Conservation (phyloP, 768 basidiomycete genomes). For the Agaricus sinodeliciosus region DNA sequence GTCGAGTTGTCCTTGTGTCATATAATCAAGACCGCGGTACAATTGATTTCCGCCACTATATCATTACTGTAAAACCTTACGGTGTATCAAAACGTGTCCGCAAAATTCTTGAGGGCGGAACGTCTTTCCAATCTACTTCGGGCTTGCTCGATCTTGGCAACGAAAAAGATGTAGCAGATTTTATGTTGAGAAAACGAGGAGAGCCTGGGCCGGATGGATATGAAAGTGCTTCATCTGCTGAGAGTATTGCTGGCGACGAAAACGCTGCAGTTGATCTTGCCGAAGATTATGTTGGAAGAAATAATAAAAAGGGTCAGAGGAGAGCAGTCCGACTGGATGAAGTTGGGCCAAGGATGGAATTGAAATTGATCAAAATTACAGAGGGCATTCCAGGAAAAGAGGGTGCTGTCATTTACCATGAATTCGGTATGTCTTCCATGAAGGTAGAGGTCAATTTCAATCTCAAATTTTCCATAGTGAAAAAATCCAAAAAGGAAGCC, state of each 20-base stretch:
- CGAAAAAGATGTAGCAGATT: slow-evolving; percentile 94
- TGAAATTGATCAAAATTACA: slow-evolving; percentile 86
- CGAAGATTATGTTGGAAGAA: slow-evolving; percentile 90
- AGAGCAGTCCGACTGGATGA: slow-evolving; percentile 90
- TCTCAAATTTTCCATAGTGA: slow-evolving; percentile 46
- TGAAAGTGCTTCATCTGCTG: slow-evolving; percentile 75
- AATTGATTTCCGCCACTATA: slow-evolving; percentile 89
- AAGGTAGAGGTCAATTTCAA: neutral
- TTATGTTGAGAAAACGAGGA: slow-evolving; percentile 69
- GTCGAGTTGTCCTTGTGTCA: slow-evolving; percentile 88
- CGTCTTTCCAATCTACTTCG: slow-evolving; percentile 26
- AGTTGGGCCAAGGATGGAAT: slow-evolving; percentile 92
- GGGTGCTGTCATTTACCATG: slow-evolving; percentile 90
- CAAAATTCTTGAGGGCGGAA: slow-evolving; percentile 66
- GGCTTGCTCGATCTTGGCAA: slow-evolving; percentile 74
- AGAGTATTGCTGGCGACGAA: slow-evolving; percentile 82
- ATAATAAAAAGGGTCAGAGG: slow-evolving; percentile 87
- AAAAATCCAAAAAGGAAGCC: slow-evolving; percentile 79
- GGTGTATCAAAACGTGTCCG: slow-evolving; percentile 91
- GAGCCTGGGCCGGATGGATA: slow-evolving; percentile 61
- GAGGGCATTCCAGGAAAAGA: slow-evolving; percentile 94
- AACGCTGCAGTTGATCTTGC: slow-evolving; percentile 79
- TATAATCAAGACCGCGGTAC: slow-evolving; percentile 85
- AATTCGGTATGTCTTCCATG: slow-evolving; percentile 62
- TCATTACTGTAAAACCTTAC: slow-evolving; percentile 92